Evolutionary conservation across 2,329 filamentous ascomycete species (phyloP).

Genomic region (Knoxdaviesia capensis): DNA sequence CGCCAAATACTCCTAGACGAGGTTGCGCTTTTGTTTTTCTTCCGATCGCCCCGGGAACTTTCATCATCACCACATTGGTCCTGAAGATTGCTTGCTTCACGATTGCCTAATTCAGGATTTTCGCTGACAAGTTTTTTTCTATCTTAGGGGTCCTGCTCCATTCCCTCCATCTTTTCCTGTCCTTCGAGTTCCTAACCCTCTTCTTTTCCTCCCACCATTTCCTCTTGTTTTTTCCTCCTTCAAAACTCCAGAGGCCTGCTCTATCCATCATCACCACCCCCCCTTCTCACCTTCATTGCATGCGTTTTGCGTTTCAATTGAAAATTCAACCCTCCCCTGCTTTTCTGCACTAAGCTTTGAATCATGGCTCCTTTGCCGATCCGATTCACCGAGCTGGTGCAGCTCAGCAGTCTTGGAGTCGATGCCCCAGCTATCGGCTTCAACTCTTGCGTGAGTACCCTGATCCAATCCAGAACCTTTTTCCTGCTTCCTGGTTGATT

Average conservation of each 20-base stretch:
- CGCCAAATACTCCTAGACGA: not conserved
- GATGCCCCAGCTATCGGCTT: slow-evolving; percentile 44
- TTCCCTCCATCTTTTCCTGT: slow-evolving; percentile 3
- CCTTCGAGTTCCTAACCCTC: slow-evolving; percentile 3
- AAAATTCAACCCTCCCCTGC: too few relatives aligned
- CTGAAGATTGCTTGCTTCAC: not conserved
- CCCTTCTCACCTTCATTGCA: too few relatives aligned
- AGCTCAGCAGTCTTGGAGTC: slow-evolving; percentile 31
- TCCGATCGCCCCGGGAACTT: not conserved
- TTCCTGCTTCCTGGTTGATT: not conserved
- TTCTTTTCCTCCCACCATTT: not conserved
- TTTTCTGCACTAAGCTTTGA: not conserved
- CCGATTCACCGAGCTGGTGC: slow-evolving; percentile 81
- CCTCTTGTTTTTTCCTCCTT: too few relatives aligned
- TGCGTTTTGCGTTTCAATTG: too few relatives aligned
- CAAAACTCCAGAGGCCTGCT: too few relatives aligned
- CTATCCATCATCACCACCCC: too few relatives aligned
- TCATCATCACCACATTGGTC: not conserved
- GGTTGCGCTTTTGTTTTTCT: not conserved
- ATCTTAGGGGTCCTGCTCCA: slow-evolving; percentile 2
- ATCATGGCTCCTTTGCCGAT: slow-evolving; percentile 58
- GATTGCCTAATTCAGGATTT: not conserved
- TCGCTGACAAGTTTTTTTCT: slow-evolving; percentile 2
- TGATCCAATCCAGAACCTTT: not conserved
- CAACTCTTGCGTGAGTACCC: slow-evolving; percentile 51